Conservation (phyloP, 768 basidiomycete species). For the Tylopilus cervinicoccineus region DNA sequence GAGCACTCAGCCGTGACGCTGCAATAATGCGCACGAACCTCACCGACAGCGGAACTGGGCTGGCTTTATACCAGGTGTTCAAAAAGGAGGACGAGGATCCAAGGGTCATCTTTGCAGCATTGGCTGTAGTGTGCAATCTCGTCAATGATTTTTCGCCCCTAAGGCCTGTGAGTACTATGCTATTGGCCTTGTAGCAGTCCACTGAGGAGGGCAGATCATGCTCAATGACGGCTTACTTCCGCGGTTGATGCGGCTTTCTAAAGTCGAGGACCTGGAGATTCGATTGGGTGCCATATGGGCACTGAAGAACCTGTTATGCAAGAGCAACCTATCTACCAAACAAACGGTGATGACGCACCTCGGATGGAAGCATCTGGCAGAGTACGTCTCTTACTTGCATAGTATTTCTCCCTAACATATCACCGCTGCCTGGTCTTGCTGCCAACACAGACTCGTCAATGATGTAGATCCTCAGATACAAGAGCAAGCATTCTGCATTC, state of each 20-base stretch:
- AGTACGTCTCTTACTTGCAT: slow-evolving; percentile 38
- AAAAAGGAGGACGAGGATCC: slow-evolving; percentile 57
- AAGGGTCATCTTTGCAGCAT: slow-evolving; percentile 65
- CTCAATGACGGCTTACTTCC: slow-evolving; percentile 65
- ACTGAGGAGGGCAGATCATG: slow-evolving; percentile 43
- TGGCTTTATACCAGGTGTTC: slow-evolving; percentile 62
- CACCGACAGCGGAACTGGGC: slow-evolving; percentile 76
- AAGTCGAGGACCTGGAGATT: slow-evolving; percentile 50
- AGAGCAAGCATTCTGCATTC: slow-evolving; percentile 67
- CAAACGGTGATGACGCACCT: slow-evolving; percentile 61
- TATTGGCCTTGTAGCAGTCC: not conserved
- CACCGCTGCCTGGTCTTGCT: not conserved
- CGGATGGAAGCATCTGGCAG: slow-evolving; percentile 57
- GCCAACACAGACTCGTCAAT: slow-evolving; percentile 43
- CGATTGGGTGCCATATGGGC: slow-evolving; percentile 80
- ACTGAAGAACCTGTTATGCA: slow-evolving; percentile 76
- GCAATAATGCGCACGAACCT: slow-evolving; percentile 80
- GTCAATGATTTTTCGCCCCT: slow-evolving; percentile 85
- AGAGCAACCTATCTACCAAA: slow-evolving; percentile 58
- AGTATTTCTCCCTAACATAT: not conserved
- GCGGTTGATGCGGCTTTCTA: slow-evolving; percentile 57
- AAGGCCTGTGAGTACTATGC: slow-evolving; percentile 47
- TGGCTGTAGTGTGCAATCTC: slow-evolving; percentile 79
- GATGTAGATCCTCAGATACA: slow-evolving; percentile 53
- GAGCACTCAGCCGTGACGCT: slow-evolving; percentile 76